phyloP scores from a whole-genome alignment of 1,284 basidiomycete species.

The Chalciporus piperatoides region DNA sequence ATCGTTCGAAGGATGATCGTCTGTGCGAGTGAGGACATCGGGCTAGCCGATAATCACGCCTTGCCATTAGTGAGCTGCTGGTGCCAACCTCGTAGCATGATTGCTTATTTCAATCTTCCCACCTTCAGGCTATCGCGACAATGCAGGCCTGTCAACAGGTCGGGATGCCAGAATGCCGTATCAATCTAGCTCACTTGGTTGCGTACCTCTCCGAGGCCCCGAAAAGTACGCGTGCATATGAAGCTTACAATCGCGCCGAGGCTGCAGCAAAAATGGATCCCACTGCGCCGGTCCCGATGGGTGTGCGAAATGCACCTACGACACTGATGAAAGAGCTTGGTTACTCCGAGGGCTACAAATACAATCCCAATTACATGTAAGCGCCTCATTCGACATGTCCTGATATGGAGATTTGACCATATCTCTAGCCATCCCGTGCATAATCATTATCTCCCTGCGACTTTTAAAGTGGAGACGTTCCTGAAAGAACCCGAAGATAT shows the following conservation, averaged over 20 bases:
- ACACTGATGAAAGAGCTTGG: conserved; percentile 78
- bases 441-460: conserved; percentile 56
- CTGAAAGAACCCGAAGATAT: conserved; percentile 51
- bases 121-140: conserved; percentile 66
- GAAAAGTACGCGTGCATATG: conserved; percentile 79
- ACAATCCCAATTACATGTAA: conserved; percentile 75
- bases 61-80: conserved; percentile 57
- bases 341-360: conserved; percentile 69
- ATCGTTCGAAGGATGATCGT: conserved; percentile 80
- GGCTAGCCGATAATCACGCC: conserved; percentile 71
- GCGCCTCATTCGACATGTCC: conserved; percentile 21
- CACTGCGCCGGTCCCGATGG: conserved; percentile 66
- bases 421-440: conserved; percentile 63
- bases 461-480: conserved; percentile 45
- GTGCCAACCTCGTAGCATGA: neutral
- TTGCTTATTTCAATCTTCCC: neutral
- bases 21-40: conserved; percentile 84
- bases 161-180: conserved; percentile 81
- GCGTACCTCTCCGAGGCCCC: conserved; percentile 80
- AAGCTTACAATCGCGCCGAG: conserved; percentile 73
- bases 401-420: neutral
- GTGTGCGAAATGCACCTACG: conserved; percentile 88
- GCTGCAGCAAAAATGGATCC: conserved; percentile 53
- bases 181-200: conserved; percentile 77
- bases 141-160: conserved; percentile 78